Conservation (phyloP, 2,329 filamentous ascomycete species). For the Aschersonia sp. region DNA sequence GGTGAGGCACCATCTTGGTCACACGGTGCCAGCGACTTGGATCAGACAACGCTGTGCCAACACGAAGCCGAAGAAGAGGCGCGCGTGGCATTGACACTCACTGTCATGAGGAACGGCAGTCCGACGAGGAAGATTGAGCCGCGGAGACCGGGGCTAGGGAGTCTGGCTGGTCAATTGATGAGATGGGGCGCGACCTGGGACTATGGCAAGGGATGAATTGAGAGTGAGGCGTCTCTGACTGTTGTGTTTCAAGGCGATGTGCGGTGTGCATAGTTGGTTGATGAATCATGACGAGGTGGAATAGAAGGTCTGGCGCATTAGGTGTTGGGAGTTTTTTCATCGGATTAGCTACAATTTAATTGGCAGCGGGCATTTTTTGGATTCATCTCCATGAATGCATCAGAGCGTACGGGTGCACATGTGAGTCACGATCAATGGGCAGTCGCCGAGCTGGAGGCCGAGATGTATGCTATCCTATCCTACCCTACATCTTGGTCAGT, state of each 20-base stretch:
- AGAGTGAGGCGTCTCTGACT: neutral
- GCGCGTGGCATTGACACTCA: slow-evolving; percentile 9
- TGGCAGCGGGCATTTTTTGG: too few relatives aligned
- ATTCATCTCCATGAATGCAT: too few relatives aligned
- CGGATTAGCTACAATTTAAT: too few relatives aligned
- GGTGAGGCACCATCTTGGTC: slow-evolving; percentile 7
- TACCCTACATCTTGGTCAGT: too few relatives aligned
- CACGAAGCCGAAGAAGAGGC: slow-evolving; percentile 3
- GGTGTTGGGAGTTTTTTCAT: too few relatives aligned
- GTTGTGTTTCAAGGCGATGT: neutral
- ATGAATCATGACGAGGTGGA: too few relatives aligned
- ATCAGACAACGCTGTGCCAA: neutral
- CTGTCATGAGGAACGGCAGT: slow-evolving; percentile 9
- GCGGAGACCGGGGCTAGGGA: neutral
- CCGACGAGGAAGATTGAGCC: slow-evolving; percentile 3
- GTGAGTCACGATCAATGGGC: too few relatives aligned
- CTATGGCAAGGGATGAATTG: slow-evolving; percentile 3
- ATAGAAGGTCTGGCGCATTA: too few relatives aligned
- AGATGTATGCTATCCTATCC: too few relatives aligned
- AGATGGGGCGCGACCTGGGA: slow-evolving; percentile 9
- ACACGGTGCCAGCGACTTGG: neutral
- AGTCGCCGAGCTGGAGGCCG: too few relatives aligned
- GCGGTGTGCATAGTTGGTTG: too few relatives aligned
- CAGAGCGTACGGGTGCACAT: too few relatives aligned
- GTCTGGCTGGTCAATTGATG: slow-evolving; percentile 6